A percentile compares a stretch with the other conserved stretches of the same genome.
Evolutionary conservation across 768 basidiomycete species (phyloP).

Genomic region (Amanita inopinata): DNA sequence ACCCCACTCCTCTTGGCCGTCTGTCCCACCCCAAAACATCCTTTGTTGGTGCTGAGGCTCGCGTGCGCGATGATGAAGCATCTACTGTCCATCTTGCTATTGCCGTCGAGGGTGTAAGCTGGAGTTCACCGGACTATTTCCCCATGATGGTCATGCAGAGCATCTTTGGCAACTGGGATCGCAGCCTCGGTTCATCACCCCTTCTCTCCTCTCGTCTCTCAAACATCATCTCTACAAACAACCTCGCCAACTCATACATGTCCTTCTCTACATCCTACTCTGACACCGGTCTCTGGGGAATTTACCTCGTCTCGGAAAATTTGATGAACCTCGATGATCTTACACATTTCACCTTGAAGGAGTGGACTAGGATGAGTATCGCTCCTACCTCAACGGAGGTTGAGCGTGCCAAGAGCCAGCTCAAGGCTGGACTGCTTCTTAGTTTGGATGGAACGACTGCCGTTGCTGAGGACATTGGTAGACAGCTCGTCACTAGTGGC

Average conservation of each 20-base stretch:
- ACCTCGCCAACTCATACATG: conserved; percentile 99
- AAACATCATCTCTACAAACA: conserved; percentile 83
- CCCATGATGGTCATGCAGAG: conserved; percentile 98
- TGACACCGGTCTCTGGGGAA: conserved; percentile 98
- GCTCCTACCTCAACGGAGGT: conserved; percentile 79
- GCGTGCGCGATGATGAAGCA: conserved; percentile 86
- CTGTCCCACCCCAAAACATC: conserved; percentile 64
- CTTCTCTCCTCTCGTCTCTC: conserved; percentile 87
- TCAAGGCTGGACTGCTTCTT: conserved; percentile 89
- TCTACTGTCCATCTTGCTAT: conserved; percentile 90
- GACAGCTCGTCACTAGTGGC: conserved; percentile 93
- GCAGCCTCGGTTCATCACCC: conserved; percentile 84
- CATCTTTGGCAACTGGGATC: conserved; percentile 99
- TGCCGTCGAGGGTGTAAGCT: conserved; percentile 95
- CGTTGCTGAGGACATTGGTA: conserved; percentile 96
- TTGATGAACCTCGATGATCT: conserved; percentile 88
- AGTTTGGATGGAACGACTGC: conserved; percentile 93
- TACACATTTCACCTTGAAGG: conserved; percentile 85
- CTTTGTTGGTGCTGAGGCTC: conserved; percentile 93
- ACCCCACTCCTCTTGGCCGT: conserved; percentile 83
- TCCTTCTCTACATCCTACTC: conserved; percentile 98
- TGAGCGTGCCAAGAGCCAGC: conserved; percentile 96
- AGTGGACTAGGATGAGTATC: conserved; percentile 94
- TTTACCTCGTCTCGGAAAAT: conserved; percentile 96
- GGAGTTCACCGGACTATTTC: conserved; percentile 98